phyloP scores from a whole-genome alignment of 2,329 filamentous ascomycete genomes.

The Alternaria ventricosa region DNA sequence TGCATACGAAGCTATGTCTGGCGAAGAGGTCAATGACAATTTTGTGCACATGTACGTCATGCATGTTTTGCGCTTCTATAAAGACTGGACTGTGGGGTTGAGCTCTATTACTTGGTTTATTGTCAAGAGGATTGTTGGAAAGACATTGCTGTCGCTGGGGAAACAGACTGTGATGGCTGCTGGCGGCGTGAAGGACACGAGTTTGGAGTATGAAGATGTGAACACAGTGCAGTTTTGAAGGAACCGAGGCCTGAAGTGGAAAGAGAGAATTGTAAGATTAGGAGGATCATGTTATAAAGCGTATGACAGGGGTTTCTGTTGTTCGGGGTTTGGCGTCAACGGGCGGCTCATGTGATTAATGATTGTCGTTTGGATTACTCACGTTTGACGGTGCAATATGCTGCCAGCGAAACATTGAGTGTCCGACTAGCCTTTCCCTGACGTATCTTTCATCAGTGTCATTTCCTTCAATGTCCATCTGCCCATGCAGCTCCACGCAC shows the following conservation, averaged over 20 bases:
- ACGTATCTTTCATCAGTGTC: rapidly evolving
- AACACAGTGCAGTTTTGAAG: background rate
- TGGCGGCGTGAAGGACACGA: background rate
- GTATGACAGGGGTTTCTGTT: background rate
- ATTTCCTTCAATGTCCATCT: background rate
- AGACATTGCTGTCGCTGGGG: background rate
- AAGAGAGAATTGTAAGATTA: background rate
- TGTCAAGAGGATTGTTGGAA: background rate
- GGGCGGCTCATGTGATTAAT: background rate
- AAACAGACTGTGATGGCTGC: background rate
- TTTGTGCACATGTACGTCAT: background rate
- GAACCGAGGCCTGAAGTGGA: background rate
- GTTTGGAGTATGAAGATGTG: background rate
- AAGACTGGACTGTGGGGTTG: background rate
- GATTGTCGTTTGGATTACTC: background rate
- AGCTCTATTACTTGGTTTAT: background rate
- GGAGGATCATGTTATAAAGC: rapidly evolving
- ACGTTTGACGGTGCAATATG: background rate
- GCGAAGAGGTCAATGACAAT: background rate
- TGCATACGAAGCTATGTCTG: background rate
- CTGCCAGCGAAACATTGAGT: background rate
- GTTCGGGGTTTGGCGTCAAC: background rate
- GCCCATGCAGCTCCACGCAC: background rate
- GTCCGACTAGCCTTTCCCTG: background rate
- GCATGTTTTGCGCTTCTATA: background rate